Conservation (phyloP, 192 early-diverging fungal genomes). For the Dissophora ornata region DNA sequence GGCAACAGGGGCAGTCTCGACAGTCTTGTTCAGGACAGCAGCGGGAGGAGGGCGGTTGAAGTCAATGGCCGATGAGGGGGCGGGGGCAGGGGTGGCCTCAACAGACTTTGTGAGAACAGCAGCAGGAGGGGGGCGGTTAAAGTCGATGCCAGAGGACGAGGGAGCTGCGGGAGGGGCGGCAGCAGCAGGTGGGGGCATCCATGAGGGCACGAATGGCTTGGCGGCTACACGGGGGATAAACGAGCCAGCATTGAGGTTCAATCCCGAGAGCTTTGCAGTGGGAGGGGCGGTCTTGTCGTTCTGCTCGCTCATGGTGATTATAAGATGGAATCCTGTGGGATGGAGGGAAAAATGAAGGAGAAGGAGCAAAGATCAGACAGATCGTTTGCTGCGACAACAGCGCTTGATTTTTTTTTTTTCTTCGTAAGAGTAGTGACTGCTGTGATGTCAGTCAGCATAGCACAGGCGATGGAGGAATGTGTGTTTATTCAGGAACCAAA, state of each 20-base stretch:
- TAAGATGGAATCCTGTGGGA: conserved; percentile 6
- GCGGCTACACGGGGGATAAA: conserved; percentile 77
- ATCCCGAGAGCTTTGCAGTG: conserved; percentile 60
- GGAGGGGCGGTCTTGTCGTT: conserved; percentile 29
- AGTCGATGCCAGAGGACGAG: conserved; percentile 29
- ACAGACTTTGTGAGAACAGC: conserved; percentile 30
- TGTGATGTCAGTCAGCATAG: too few species aligned
- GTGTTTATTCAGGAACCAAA: too few species aligned
- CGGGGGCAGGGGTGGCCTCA: conserved; percentile 26
- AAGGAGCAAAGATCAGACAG: conserved; percentile 18
- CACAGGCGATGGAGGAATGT: too few species aligned
- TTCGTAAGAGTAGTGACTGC: too few species aligned
- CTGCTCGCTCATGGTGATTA: conserved; percentile 48
- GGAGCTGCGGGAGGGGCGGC: conserved; percentile 55
- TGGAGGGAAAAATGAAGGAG: background rate
- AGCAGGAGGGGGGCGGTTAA: conserved; percentile 20
- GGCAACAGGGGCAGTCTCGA: conserved; percentile 32
- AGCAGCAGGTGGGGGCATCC: conserved; percentile 58
- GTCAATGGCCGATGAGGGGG: conserved; percentile 27
- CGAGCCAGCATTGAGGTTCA: conserved; percentile 68
- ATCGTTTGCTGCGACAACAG: too few species aligned
- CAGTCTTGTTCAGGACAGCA: conserved; percentile 45
- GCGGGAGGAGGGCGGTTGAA: conserved; percentile 33
- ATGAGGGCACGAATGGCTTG: conserved; percentile 79
- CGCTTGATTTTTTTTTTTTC: too few species aligned